phyloP scores from a whole-genome alignment of 805 yeast species.

The Spathaspora boniae region DNA sequence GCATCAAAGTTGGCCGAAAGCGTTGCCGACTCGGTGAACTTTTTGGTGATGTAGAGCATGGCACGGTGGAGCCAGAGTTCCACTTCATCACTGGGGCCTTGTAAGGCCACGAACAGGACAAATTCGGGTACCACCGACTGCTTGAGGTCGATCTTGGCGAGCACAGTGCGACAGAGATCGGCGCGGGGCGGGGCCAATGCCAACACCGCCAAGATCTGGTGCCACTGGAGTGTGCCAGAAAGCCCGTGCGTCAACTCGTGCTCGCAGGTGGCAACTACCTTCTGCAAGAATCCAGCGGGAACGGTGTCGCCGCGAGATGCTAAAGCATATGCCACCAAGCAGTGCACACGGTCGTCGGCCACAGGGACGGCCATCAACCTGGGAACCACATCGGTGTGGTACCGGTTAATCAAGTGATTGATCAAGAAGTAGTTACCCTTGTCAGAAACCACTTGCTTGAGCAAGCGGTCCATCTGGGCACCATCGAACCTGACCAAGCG shows the following conservation, averaged over 20 bases:
- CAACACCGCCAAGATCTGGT: constrained; percentile 11
- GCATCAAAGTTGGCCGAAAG: constrained; percentile 27
- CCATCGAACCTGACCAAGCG: constrained; percentile 7
- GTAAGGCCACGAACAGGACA: constrained; percentile 24
- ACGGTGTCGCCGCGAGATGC: neutral
- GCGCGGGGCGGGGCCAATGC: neutral
- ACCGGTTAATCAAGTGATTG: constrained; percentile 11
- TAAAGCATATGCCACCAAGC: constrained; percentile 15
- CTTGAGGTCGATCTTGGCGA: constrained; percentile 24
- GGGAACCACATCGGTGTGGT: neutral
- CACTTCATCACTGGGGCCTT: constrained; percentile 18
- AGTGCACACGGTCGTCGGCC: constrained; percentile 15
- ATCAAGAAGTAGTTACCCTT: constrained; percentile 7
- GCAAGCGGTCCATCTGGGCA: constrained; percentile 2
- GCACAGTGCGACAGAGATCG: constrained; percentile 18
- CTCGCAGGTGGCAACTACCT: constrained; percentile 6
- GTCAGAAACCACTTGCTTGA: neutral
- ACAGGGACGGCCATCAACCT: constrained; percentile 8
- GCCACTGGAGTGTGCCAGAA: constrained; percentile 10
- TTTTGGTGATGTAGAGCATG: constrained; percentile 58
- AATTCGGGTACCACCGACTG: constrained; percentile 24
- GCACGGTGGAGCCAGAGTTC: constrained; percentile 55
- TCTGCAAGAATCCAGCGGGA: constrained; percentile 8
- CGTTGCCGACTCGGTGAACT: constrained; percentile 48
- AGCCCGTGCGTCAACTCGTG: constrained; percentile 5